Base-by-base conservation (phyloP, 176 grass and related monocot species). In the Thalia dealbata region DNA sequence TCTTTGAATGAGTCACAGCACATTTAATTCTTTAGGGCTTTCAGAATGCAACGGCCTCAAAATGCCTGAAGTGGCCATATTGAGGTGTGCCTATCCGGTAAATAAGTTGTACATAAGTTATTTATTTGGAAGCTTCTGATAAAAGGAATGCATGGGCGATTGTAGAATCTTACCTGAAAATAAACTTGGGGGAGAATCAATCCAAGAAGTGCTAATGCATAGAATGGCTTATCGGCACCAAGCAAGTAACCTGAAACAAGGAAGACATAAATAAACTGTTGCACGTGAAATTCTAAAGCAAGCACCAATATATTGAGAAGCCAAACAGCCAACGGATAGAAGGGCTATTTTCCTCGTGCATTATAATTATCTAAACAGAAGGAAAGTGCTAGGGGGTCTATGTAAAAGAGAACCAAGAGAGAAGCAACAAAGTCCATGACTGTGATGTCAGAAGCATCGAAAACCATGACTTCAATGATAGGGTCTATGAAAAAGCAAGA, bases 101-200 rank as follows among this genome's bases (percentile, higher is more conserved):
- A n/a, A n/a, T n/a, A n/a, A n/a, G n/a, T n/a, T n/a, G 32, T 38
- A 38, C 32, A 4, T 38, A 38, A 38, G 32, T 38, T 38, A 38
- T 38, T 4, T 4, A 38, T 1, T 2, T 4, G 4, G 32, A 38
- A 38, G 32, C 1, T 38, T 48, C 56, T 32, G 16, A 32, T 4
- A 14, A 32, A 65, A 65, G 14, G 28, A 32, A n/a, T 32, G 6
- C 2, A 15, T 65, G 65, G 14, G 35, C 2, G 32, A 38, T 44
- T 21, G 28, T 18, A 16, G 11, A 64, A 46, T 26, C 32, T 70
- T 78, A 91, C 89, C 89, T 91, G 89, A 67, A 88, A 83, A 58
- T 88, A 45, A 45, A 91, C 82, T 62, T 91, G 89, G 67, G 89
- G 89, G 71, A 88, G 74, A 69, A 86, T 88, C 61, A 91, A 43